Percentiles rank a stretch among this genome's conserved stretches.
Conservation (phyloP, 495 filamentous ascomycete species). For the Neurospora sp. region DNA sequence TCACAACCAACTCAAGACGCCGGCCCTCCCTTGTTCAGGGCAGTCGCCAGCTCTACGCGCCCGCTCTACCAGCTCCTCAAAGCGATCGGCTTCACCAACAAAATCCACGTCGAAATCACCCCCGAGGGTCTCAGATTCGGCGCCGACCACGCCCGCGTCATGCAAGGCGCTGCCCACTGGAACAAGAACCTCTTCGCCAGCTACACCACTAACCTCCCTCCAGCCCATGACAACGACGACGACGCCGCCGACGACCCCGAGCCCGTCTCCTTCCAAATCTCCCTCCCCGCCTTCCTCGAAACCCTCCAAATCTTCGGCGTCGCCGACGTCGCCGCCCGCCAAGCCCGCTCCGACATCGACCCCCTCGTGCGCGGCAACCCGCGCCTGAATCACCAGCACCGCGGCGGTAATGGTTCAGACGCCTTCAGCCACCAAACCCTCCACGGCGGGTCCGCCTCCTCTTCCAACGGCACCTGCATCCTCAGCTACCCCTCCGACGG, state of each 20-base stretch:
- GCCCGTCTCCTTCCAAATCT: conserved; percentile 61
- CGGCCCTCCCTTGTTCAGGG: conserved; percentile 55
- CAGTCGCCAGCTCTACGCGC: conserved; percentile 75
- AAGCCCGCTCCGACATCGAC: conserved; percentile 39
- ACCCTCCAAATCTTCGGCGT: conserved; percentile 89
- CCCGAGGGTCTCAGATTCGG: conserved; percentile 76
- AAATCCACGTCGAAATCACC: conserved; percentile 75
- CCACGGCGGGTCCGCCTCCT: conserved; percentile 32
- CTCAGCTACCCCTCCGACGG: conserved; percentile 65
- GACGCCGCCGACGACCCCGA: conserved; percentile 25
- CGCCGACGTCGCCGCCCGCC: conserved; percentile 49
- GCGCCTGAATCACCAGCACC: conserved; percentile 12
- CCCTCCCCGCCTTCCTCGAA: conserved; percentile 78
- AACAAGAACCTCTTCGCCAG: conserved; percentile 79
- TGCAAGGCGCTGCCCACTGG: conserved; percentile 68
- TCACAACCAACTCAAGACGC: background rate
- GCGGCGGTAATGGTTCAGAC: conserved; percentile 18
- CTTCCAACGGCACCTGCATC: conserved; percentile 54
- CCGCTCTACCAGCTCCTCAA: conserved; percentile 85
- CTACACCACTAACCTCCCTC: conserved; percentile 48
- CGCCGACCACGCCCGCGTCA: conserved; percentile 71
- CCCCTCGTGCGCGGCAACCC: conserved; percentile 39
- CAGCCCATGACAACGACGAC: background rate
- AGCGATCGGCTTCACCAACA: conserved; percentile 72
- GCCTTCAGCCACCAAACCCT: conserved; percentile 69